phyloP scores from a whole-genome alignment of 2,329 filamentous ascomycete species.

The Colletotrichum plurivorum region DNA sequence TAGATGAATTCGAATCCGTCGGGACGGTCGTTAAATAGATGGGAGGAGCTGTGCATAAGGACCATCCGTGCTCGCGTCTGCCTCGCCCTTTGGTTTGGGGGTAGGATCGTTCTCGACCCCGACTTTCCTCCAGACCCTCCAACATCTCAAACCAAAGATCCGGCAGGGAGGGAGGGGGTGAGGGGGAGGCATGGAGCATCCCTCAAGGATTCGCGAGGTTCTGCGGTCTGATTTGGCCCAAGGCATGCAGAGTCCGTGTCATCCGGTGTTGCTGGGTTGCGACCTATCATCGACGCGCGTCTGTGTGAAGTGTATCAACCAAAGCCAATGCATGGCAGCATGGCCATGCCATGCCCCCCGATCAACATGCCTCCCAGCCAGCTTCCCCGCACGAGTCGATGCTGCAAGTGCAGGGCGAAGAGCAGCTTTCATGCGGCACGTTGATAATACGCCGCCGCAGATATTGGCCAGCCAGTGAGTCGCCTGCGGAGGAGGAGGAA shows the following conservation, averaged over 20 bases:
- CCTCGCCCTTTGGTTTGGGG: conserved; percentile 8
- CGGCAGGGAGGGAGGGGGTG: conserved; percentile 19
- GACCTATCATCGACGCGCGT: conserved; percentile 39
- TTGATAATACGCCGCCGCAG: conserved; percentile 7
- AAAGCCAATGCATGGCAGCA: conserved; percentile 35
- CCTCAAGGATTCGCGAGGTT: conserved; percentile 14
- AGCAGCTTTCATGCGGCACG: conserved; percentile 25
- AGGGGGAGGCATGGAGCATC: conserved; percentile 31
- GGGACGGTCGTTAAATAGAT: conserved; percentile 35
- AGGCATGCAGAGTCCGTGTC: conserved; percentile 34
- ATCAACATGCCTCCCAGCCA: conserved; percentile 36
- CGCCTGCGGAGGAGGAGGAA: neutral
- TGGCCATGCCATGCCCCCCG: conserved; percentile 31
- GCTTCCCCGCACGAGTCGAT: conserved; percentile 35
- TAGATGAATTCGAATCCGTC: conserved; percentile 6
- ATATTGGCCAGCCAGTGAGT: conserved; percentile 1
- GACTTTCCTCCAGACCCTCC: conserved; percentile 37
- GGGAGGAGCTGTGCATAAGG: conserved; percentile 10
- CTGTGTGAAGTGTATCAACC: conserved; percentile 22
- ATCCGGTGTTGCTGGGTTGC: conserved; percentile 30
- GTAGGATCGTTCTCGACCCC: conserved; percentile 30
- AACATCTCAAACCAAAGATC: conserved; percentile 31
- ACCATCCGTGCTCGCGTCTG: conserved; percentile 7
- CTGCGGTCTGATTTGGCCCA: conserved; percentile 27
- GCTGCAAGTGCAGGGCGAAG: conserved; percentile 5